Evolutionary conservation across 139 green algal species (phyloP), one percentile per base, ranked within the genome.

Genomic region (Chlamydomonas urium): DNA sequence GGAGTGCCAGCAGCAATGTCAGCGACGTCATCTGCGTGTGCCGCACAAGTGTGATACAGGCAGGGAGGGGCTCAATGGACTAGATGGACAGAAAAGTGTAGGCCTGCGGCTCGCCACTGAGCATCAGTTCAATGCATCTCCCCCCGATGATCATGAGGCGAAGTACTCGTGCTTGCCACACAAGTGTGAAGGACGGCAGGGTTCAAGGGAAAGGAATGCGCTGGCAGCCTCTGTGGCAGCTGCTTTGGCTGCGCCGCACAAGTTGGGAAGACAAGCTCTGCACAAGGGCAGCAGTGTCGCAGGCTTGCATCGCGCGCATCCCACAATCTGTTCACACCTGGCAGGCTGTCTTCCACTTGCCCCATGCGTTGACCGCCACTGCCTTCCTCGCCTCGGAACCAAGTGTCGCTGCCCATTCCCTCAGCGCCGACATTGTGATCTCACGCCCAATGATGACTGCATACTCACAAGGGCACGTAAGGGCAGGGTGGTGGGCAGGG

Each of bases 281-380:
- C 10, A 2, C 28, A n/a, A n/a, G n/a, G n/a, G 6, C 65, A 36
- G 36, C 4, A 35, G 45, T 26, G 33, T 19, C 45, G 28, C 66
- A 65, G 48, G 21, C 26, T 3, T 26, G 47, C 47, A 42, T 6
- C 21, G 23, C 5, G 23, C 29, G 4, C 8, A 33, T 21, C 47
- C 34, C 23, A 8, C 29, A 31, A 35, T 1, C 4, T 14, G 4
- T 37, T 3, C 70, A 1, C 31, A 89, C 80, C 80, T 91, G 86
- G 2, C 81, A 73, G n/a, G 86, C 85, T 3, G 92, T 98, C 83
- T 98, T 97, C 83, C 76, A 93, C 71, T 97, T 98, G 29, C 93
- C 93, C 73, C 88, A 81, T 21, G 57, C 70, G 81, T 86, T 93
- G 31, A 98, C 92, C 3, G 89, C 89, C 8, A 97, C 93, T 4